These are phyloP conservation scores for Volvox africanus DNA, from an alignment of 139 green algal genomes.

Conservation along the genomic window DNA sequence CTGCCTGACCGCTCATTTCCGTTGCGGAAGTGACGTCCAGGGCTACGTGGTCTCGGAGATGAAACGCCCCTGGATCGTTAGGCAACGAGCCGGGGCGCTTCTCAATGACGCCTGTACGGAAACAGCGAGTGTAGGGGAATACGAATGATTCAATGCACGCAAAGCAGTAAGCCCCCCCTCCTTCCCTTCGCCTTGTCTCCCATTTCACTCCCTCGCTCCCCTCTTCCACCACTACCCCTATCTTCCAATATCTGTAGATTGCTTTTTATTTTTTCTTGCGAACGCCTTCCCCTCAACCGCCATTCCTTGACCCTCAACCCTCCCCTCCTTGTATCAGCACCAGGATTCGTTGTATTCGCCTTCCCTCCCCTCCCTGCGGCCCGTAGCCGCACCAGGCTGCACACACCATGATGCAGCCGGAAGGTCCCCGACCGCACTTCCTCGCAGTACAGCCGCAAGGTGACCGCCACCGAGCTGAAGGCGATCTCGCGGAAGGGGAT, in stretches of 20 bases:
- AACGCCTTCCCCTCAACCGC: neutral
- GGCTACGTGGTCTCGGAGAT: conserved; percentile 71
- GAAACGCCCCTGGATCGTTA: conserved; percentile 76
- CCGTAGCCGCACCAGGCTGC: no score
- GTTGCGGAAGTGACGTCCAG: neutral
- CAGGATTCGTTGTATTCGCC: no score
- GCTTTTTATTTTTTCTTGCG: no score
- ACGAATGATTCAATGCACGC: no score
- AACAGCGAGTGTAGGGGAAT: no score
- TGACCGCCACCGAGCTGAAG: conserved; percentile 78
- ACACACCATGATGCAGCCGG: conserved; percentile 76
- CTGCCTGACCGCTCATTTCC: no score
- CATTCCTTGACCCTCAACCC: neutral
- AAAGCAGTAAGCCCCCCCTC: no score
- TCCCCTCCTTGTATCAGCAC: neutral
- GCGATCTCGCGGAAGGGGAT: conserved; percentile 85
- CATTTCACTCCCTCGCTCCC: no score
- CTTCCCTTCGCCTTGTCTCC: no score
- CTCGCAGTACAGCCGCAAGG: conserved; percentile 71
- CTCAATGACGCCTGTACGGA: conserved; percentile 75
- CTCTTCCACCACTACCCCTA: no score
- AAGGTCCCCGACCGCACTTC: conserved; percentile 68
- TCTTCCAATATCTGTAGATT: no score
- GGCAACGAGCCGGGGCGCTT: conserved; percentile 73
- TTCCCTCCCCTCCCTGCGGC: no score